A percentile compares a stretch with the other conserved stretches of the same genome.
Evolutionary conservation across 176 grass and related monocot genomes (phyloP).

Genomic region (sorghum (Sorghum bicolor)): Sorghum_bicolor_NCBIv3 NC_012879.2:9690001-9690500

Average conservation of each 20-base stretch:
- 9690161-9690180: slow-evolving; percentile 61
- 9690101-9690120: slow-evolving; percentile 67
- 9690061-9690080: neutral
- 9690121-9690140: slow-evolving; percentile 30
- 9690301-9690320: slow-evolving; percentile 70
- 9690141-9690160: slow-evolving; percentile 37
- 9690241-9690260: slow-evolving; percentile 63
- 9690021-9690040: neutral
- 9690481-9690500: neutral
- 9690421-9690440: slow-evolving; percentile 50
- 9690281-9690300: slow-evolving; percentile 51
- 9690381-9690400: slow-evolving; percentile 56
- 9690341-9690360: slow-evolving; percentile 73
- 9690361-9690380: slow-evolving; percentile 58
- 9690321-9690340: slow-evolving; percentile 25
- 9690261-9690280: neutral
- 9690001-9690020: neutral
- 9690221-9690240: slow-evolving; percentile 72
- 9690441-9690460: slow-evolving; percentile 45
- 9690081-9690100: slow-evolving; percentile 78
- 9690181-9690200: slow-evolving; percentile 66
- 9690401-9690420: slow-evolving; percentile 43
- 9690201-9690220: slow-evolving; percentile 74
- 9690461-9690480: neutral
- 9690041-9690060: neutral